Percentiles rank a stretch among this genome's conserved stretches.
Conservation (phyloP, 2,329 filamentous ascomycete species). For the Aspergillus pseudoglaucus region DNA sequence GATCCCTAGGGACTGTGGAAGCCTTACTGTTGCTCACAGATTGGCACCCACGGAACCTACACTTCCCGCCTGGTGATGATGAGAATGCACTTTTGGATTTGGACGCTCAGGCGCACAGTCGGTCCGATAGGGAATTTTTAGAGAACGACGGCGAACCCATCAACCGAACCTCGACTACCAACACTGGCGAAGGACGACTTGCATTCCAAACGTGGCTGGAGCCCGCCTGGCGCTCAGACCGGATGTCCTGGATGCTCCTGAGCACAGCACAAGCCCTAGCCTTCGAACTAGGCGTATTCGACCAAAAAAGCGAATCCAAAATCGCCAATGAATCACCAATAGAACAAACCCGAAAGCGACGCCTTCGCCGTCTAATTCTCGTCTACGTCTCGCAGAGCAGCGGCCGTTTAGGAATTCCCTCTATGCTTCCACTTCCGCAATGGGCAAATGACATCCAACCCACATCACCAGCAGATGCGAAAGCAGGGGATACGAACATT, state of each 20-base stretch:
- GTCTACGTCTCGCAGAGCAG: conserved; percentile 94
- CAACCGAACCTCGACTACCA: conserved; percentile 42
- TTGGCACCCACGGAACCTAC: conserved; percentile 90
- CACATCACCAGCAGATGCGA: conserved; percentile 19
- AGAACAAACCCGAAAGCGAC: conserved; percentile 71
- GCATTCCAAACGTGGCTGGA: conserved; percentile 91
- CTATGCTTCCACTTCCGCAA: conserved; percentile 66
- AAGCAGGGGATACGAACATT: conserved; percentile 34
- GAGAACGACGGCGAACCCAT: conserved; percentile 37
- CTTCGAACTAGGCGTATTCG: conserved; percentile 93
- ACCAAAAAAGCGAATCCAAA: conserved; percentile 71
- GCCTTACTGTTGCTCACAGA: conserved; percentile 90
- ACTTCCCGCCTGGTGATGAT: conserved; percentile 73
- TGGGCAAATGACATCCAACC: conserved; percentile 36
- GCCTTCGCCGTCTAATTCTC: conserved; percentile 77
- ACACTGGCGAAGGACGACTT: conserved; percentile 69
- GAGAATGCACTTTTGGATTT: conserved; percentile 60
- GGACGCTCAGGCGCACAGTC: conserved; percentile 59
- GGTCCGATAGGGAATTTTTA: conserved; percentile 40
- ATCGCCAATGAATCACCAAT: conserved; percentile 42
- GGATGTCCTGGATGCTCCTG: conserved; percentile 97
- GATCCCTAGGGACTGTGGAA: conserved; percentile 89
- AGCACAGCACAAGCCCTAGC: conserved; percentile 84
- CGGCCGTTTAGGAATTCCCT: conserved; percentile 83
- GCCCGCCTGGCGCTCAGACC: conserved; percentile 87